Base-by-base conservation (phyloP, 2,329 filamentous ascomycete species). In the Emmonsiellopsis sp. region DNA sequence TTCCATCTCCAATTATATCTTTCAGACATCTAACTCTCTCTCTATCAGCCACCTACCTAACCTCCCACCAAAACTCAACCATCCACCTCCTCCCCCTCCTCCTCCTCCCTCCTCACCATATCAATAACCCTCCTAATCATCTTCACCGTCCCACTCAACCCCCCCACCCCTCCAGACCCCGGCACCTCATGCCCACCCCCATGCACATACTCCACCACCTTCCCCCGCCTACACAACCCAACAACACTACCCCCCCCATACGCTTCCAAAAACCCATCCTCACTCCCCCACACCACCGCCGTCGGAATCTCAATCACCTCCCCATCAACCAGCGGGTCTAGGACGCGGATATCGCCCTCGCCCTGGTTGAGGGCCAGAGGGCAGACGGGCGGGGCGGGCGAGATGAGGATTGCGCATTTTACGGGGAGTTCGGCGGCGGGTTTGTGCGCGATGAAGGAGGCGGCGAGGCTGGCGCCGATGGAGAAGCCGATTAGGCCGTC, bases 401-500 rank as follows among this genome's bases (percentile, higher is more conserved):
- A 44, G 20, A 44, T 5, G 41, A 44, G 20, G n/a, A 44, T 44
- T 9, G 41, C 41, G 20, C 41, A 44, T 26, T 44, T 44, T 15
- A 44, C 3, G 2, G 9, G 8, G 3, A 16, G 8, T 4, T 15
- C 15, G 20, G 20, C 9, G 3, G n/a, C 9, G 37, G 37, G 20
- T 26, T 44, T 44, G 41, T 16, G 20, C 20, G 30, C 30, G 13
- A 53, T 47, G 26, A 53, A 31, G 15, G 43, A 16, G n/a, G 54
- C 46, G 37, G 50, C 51, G n/a, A 58, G 50, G 11, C 46, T 44
- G 3, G 54, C 54, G 11, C 57, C 57, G 11, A 37, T 50, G 9
- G 57, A 58, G 31, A 54, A 58, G 11, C 57, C 54, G 20, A 58
- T 44, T 1, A 54, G 52, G 5, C 57, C 57, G 38, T 58, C 54